Conservation (phyloP, 2,329 filamentous ascomycete species). For the Neospermospora avenae region DNA sequence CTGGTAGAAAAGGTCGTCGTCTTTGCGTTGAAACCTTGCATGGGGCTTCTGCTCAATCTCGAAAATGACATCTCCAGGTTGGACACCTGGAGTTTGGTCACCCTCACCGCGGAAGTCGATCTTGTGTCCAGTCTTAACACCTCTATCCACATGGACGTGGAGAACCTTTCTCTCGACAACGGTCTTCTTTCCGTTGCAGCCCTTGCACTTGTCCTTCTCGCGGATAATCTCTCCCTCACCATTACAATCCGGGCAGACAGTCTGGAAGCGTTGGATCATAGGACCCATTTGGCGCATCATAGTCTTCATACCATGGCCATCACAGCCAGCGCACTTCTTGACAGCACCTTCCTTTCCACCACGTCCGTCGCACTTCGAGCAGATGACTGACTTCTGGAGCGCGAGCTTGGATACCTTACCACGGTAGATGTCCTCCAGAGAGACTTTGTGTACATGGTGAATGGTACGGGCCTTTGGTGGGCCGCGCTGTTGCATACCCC, state of each 20-base stretch:
- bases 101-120: constrained; percentile 97
- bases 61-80: constrained; percentile 95
- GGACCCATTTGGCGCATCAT: constrained; percentile 99
- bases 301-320: constrained; percentile 96
- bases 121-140: constrained; percentile 90
- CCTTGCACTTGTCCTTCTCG: constrained; percentile 97
- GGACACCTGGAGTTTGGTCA: constrained; percentile 89
- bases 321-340: constrained; percentile 85
- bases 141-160: constrained; percentile 94
- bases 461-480: constrained; percentile 91
- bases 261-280: constrained; percentile 99
- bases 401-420: constrained; percentile 98
- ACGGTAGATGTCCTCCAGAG: constrained; percentile 94
- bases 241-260: constrained; percentile 95
- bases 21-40: constrained; percentile 87
- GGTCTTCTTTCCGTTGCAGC: constrained; percentile 96
- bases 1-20: constrained; percentile 93
- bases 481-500: constrained; percentile 73
- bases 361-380: constrained; percentile 86
- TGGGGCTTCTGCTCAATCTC: constrained; percentile 99
- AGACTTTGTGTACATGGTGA: constrained; percentile 97
- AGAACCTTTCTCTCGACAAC: constrained; percentile 96
- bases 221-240: constrained; percentile 96
- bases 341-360: constrained; percentile 98
- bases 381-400: constrained; percentile 95